Conservation (phyloP, 2,329 filamentous ascomycete genomes). For the Colletotrichum sp. region DNA sequence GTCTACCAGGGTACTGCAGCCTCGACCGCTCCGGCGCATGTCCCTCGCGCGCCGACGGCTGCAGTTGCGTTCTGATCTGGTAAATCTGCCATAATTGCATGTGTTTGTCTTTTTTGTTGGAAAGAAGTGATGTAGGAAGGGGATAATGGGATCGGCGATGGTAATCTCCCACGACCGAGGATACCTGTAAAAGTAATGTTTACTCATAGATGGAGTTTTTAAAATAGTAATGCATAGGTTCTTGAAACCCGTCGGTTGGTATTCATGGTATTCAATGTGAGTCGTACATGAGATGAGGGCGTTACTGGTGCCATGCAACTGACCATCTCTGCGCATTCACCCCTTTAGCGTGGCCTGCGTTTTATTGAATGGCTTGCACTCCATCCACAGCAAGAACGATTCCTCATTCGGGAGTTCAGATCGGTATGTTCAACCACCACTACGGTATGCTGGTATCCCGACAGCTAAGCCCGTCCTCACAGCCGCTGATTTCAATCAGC, state of each 20-base stretch:
- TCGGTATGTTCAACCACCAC: neutral
- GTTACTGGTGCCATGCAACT: neutral
- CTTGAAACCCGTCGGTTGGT: neutral
- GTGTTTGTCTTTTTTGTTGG: neutral
- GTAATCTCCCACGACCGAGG: neutral
- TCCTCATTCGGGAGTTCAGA: neutral
- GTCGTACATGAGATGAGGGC: neutral
- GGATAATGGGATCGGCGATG: neutral
- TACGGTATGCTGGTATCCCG: neutral
- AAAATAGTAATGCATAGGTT: neutral
- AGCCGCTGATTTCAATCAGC: neutral
- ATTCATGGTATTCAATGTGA: neutral
- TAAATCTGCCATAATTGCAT: neutral
- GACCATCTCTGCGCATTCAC: neutral
- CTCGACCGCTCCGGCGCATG: neutral
- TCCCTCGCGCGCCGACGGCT: conserved; percentile 1
- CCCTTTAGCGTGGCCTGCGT: neutral
- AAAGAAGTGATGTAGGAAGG: neutral
- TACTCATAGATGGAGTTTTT: neutral
- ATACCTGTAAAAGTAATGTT: conserved; percentile 12
- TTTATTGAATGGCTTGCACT: neutral
- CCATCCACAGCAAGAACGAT: neutral
- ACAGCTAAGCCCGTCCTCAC: neutral
- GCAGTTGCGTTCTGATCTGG: neutral
- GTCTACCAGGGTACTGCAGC: conserved; percentile 16